Evolutionary conservation across 2,329 filamentous ascomycete genomes (phyloP).

Genomic region (Juglanconis sp.): DNA sequence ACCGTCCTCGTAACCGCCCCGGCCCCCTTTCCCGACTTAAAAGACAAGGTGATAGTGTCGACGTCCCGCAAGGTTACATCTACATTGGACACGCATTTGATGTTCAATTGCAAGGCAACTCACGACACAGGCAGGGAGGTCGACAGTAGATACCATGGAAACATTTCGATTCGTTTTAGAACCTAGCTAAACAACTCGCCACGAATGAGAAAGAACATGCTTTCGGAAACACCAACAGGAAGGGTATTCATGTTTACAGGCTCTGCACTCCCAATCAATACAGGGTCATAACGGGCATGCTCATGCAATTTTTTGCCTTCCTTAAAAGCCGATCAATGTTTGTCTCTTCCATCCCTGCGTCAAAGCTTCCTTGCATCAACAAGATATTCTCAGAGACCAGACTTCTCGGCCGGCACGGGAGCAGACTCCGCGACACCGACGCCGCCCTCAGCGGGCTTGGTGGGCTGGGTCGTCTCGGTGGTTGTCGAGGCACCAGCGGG

Average conservation of each 20-base stretch:
- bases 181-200: background rate
- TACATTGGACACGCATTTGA: too few relatives aligned
- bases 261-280: conserved; percentile 6
- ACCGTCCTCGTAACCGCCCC: too few relatives aligned
- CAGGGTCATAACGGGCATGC: conserved; percentile 11
- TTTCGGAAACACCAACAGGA: background rate
- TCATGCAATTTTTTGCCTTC: conserved; percentile 3
- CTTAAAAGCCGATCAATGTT: background rate
- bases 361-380: too few relatives aligned
- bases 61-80: too few relatives aligned
- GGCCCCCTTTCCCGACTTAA: too few relatives aligned
- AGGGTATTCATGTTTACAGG: conserved; percentile 14
- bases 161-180: background rate
- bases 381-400: background rate
- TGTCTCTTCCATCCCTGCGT: background rate
- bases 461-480: conserved; percentile 17
- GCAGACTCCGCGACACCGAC: conserved; percentile 14
- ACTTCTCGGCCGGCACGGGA: conserved; percentile 17
- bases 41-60: too few relatives aligned
- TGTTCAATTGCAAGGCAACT: background rate
- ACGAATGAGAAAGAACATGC: background rate
- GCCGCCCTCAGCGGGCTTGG: conserved; percentile 16
- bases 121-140: too few relatives aligned
- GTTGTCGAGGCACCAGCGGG: conserved; percentile 21
- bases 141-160: background rate